These are phyloP conservation scores for Lepiota subincarnata DNA, from an alignment of 768 basidiomycete genomes.

Conservation along the genomic window DNA sequence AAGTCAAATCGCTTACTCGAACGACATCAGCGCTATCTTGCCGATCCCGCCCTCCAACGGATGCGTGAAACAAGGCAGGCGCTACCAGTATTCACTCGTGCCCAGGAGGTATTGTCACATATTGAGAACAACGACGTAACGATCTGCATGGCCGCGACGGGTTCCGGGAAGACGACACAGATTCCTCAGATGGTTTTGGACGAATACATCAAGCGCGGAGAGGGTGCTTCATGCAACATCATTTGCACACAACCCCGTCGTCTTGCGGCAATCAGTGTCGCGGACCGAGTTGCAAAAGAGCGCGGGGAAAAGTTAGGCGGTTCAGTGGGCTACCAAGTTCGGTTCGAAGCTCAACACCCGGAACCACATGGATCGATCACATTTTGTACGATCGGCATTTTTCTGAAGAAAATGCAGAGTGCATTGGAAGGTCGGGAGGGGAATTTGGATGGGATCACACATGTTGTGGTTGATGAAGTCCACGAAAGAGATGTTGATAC, in stretches of 20 bases:
- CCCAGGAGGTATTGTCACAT: conserved; percentile 61
- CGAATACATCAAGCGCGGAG: conserved; percentile 68
- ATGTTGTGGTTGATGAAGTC: conserved; percentile 92
- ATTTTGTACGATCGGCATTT: conserved; percentile 91
- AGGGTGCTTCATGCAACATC: conserved; percentile 84
- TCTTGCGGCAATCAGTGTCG: conserved; percentile 88
- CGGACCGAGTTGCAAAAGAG: conserved; percentile 87
- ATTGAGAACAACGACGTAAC: conserved; percentile 79
- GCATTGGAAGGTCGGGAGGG: conserved; percentile 47
- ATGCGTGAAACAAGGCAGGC: conserved; percentile 66
- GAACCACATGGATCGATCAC: conserved; percentile 80
- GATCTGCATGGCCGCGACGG: conserved; percentile 85
- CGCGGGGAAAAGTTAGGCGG: conserved; percentile 67
- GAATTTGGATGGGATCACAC: conserved; percentile 74
- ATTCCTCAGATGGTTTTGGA: conserved; percentile 91
- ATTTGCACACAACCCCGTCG: conserved; percentile 92
- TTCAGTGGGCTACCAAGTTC: conserved; percentile 86
- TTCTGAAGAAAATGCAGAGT: conserved; percentile 81
- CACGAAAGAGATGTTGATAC: conserved; percentile 96
- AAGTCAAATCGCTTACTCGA: conserved; percentile 59
- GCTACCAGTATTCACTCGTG: conserved; percentile 73
- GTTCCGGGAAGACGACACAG: conserved; percentile 93
- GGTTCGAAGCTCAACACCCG: conserved; percentile 81
- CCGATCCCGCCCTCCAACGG: conserved; percentile 51
- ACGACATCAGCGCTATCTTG: conserved; percentile 55